Evolutionary conservation across 2,329 filamentous ascomycete species (phyloP), one percentile per base, ranked within the genome.

Genomic region (Xylaria sp.): DNA sequence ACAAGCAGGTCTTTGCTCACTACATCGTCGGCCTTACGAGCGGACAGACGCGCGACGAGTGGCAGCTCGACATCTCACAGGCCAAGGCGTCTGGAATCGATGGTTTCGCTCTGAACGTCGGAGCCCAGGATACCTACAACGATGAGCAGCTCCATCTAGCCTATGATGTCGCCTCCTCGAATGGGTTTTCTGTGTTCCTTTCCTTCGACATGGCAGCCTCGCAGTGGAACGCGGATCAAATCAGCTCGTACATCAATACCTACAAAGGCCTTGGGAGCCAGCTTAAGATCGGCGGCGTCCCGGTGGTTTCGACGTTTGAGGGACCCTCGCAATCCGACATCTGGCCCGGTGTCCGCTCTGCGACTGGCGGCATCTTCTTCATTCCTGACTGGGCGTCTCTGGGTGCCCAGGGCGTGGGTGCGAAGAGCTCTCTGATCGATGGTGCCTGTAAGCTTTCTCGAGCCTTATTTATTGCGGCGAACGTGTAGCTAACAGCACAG

Each of bases 281-380:
- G 69, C 76, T 81, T 68, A 79, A 77, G 59, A 78, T 83, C 61
- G 77, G 83, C 39, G 76, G 75, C 23, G 78, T 78, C 41, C 79
- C 83, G 0, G 76, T 86, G 10, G 84, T 86, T n/a, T 84, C 83
- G 4, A 86, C 85, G 0, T 87, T 86, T 63, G 84, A 85, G 72
- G 85, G 85, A 2, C 76, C 81, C 6, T 72, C 70, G 28, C 82
- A 81, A 73, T 78, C 80, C 4, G 76, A 76, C 28, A 81, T 84
- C 72, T 85, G 83, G 83, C 64, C 72, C 2, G 68, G 72, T 0
- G 82, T 86, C 60, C 80, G 81, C 50, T 65, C 72, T 20, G 69
- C 74, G 28, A 79, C 78, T 0, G 79, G 78, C 0, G 80, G 74
- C 8, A 79, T 82, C 30, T 82, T 78, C 69, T 75, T 84, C 48